phyloP scores from a whole-genome alignment of 176 grass and related monocot species.

The Raddia distichophylla region DNA sequence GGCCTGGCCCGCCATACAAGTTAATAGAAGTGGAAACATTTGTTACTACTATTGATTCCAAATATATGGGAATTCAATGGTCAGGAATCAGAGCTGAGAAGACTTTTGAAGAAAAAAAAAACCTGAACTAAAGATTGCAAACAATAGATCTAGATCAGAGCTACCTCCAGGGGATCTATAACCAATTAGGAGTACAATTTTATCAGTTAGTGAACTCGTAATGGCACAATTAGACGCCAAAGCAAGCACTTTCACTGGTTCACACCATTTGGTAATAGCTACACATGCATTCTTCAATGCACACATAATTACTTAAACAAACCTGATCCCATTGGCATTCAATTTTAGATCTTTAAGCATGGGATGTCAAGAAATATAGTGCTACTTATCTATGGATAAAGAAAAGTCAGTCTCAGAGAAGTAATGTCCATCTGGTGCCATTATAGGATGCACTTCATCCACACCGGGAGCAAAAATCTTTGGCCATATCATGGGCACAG shows the following conservation, averaged over 20 bases:
- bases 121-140: not conserved
- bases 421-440: not conserved
- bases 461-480: not conserved
- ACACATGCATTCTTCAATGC: not conserved
- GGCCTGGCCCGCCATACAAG: not conserved
- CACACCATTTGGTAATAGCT: constrained; percentile 6
- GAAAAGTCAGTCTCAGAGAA: not conserved
- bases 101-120: not conserved
- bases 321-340: not conserved
- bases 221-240: not conserved
- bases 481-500: not conserved
- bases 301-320: not conserved
- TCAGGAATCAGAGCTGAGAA: not conserved
- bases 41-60: not conserved
- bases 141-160: not conserved
- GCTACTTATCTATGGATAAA: not conserved
- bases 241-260: constrained; percentile 1
- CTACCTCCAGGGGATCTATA: not conserved
- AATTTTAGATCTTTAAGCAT: constrained; percentile 15
- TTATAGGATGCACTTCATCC: not conserved
- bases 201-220: not conserved
- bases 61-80: not conserved
- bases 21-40: constrained; percentile 17
- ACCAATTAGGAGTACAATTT: not conserved
- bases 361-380: not conserved